Percentiles rank a stretch among this genome's conserved stretches.
These are phyloP conservation scores for Tolypocladium album DNA, from an alignment of 2,329 filamentous ascomycete species.

Conservation along the genomic window DNA sequence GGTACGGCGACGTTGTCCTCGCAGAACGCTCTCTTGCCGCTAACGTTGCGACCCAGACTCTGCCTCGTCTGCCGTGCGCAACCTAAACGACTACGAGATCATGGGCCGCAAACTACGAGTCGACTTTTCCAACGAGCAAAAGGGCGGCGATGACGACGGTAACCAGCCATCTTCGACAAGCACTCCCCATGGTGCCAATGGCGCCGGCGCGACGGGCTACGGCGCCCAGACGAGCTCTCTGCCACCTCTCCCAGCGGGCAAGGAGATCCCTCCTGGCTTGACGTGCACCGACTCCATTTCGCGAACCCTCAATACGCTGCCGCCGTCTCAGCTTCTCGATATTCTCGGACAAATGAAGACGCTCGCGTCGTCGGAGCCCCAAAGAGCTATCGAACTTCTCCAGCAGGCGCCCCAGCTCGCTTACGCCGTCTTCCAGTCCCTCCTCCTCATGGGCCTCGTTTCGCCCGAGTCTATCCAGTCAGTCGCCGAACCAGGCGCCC, in stretches of 20 bases:
- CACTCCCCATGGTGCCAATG: conserved; percentile 20
- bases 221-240: conserved; percentile 39
- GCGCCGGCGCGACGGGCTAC: conserved; percentile 19
- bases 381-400: conserved; percentile 75
- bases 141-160: conserved; percentile 50
- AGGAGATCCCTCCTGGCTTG: conserved; percentile 72
- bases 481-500: conserved; percentile 56
- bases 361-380: conserved; percentile 70
- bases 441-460: conserved; percentile 86
- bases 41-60: conserved; percentile 38
- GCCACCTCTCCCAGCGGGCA: conserved; percentile 73
- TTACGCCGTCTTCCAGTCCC: conserved; percentile 89
- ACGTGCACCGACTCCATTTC: conserved; percentile 87
- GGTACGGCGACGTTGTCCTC: conserved; percentile 38
- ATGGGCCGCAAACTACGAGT: conserved; percentile 91
- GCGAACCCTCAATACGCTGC: conserved; percentile 75
- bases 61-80: conserved; percentile 86
- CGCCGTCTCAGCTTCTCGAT: conserved; percentile 81
- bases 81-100: conserved; percentile 89
- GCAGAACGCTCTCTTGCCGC: neutral
- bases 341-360: conserved; percentile 92
- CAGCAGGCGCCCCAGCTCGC: conserved; percentile 83
- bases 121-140: conserved; percentile 90
- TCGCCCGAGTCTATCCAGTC: conserved; percentile 73
- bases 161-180: conserved; percentile 12